These are phyloP conservation scores for Clitopilus hobsonii DNA, from an alignment of 768 basidiomycete genomes.

Conservation along the genomic window DNA sequence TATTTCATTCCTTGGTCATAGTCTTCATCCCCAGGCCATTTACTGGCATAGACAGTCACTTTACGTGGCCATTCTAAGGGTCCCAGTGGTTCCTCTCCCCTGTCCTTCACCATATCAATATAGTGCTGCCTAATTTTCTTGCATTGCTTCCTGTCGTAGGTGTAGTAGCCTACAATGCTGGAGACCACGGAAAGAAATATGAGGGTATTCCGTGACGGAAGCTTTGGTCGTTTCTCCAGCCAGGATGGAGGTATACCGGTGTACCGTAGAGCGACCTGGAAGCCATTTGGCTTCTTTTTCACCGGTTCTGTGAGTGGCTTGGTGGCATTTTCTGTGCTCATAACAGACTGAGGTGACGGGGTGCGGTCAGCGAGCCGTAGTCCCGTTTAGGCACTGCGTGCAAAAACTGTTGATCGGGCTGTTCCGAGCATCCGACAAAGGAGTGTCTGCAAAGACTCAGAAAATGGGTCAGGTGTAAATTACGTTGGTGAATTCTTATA, in stretches of 20 bases:
- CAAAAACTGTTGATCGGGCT: not conserved
- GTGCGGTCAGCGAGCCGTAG: not conserved
- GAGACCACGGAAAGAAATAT: constrained; percentile 83
- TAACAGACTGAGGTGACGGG: constrained; percentile 8
- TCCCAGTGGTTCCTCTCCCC: constrained; percentile 65
- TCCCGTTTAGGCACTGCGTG: not conserved
- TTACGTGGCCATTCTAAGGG: constrained; percentile 67
- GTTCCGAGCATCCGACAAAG: not conserved
- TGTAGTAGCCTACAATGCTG: constrained; percentile 65
- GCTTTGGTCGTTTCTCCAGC: constrained; percentile 77
- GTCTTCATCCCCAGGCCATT: constrained; percentile 96
- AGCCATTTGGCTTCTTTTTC: constrained; percentile 40
- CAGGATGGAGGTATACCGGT: constrained; percentile 71
- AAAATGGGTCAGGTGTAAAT: no score
- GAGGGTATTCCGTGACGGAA: constrained; percentile 92
- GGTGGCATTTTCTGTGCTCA: constrained; percentile 19
- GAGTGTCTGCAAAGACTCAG: no score
- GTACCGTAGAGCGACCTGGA: constrained; percentile 59
- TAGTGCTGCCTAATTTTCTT: constrained; percentile 74
- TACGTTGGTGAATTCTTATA: no score
- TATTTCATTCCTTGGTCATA: constrained; percentile 77
- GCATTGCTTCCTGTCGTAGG: constrained; percentile 85
- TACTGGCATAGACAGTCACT: constrained; percentile 81
- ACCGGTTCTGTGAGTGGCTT: constrained; percentile 12
- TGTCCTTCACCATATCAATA: constrained; percentile 69